Conservation (phyloP, 495 filamentous ascomycete genomes). For the Daldinia decipiens region DNA sequence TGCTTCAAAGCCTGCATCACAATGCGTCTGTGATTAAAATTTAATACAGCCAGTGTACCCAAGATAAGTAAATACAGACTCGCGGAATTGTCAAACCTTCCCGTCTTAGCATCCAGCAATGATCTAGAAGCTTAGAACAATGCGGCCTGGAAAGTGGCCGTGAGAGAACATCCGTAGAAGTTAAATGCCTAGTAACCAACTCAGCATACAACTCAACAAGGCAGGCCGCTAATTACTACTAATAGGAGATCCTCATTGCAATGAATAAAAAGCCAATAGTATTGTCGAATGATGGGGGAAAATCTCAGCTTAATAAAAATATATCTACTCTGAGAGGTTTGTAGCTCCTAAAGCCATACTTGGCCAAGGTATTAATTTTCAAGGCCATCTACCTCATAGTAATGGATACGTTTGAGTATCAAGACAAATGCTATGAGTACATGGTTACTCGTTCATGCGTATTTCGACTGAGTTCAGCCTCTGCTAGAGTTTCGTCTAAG, state of each 20-base stretch:
- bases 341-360: neutral
- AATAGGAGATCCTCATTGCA: too few relatives aligned
- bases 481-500: neutral
- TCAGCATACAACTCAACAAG: too few relatives aligned
- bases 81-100: neutral
- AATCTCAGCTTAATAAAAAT: neutral
- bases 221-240: too few relatives aligned
- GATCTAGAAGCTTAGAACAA: neutral
- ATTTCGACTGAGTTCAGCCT: neutral
- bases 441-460: neutral
- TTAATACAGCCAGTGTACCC: neutral
- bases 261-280: neutral
- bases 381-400: neutral
- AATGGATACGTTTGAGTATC: neutral
- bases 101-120: neutral
- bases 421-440: neutral
- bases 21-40: neutral
- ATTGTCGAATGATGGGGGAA: neutral
- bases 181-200: neutral
- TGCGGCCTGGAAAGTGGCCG: neutral
- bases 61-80: neutral
- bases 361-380: neutral
- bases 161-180: neutral
- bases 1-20: neutral
- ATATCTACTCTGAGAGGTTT: too few relatives aligned